These are phyloP conservation scores for Anthracocystis panici-leucophaei DNA, from an alignment of 1,284 basidiomycete species.

Conservation along the genomic window DNA sequence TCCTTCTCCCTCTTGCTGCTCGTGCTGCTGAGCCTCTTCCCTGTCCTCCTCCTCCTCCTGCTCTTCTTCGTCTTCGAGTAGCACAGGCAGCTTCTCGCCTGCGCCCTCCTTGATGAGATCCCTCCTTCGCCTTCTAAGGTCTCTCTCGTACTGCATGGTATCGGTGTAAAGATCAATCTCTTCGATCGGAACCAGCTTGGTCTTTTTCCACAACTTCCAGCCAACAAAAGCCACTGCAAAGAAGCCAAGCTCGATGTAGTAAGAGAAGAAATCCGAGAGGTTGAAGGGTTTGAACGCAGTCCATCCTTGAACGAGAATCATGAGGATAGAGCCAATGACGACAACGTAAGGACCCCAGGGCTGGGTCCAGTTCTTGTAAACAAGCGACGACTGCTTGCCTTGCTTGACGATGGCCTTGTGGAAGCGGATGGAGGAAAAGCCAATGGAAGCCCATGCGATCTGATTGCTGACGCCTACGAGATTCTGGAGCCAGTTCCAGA, in stretches of 20 bases:
- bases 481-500: constrained; percentile 75
- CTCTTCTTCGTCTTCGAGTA: constrained; percentile 42
- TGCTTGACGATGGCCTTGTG: constrained; percentile 76
- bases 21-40: constrained; percentile 8
- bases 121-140: constrained; percentile 25
- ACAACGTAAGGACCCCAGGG: constrained; percentile 63
- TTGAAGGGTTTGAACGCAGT: constrained; percentile 48
- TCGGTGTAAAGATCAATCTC: constrained; percentile 66
- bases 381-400: constrained; percentile 71
- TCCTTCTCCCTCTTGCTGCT: not conserved
- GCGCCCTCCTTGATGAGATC: constrained; percentile 25
- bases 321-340: constrained; percentile 51
- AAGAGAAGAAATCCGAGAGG: constrained; percentile 69
- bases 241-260: constrained; percentile 69
- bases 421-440: constrained; percentile 81
- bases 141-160: constrained; percentile 38
- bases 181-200: constrained; percentile 42
- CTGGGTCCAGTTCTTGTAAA: constrained; percentile 72
- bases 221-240: constrained; percentile 40
- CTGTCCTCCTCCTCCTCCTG: constrained; percentile 17
- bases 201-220: constrained; percentile 54
- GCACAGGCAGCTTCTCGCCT: constrained; percentile 25
- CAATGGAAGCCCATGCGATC: constrained; percentile 86
- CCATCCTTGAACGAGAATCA: constrained; percentile 68
- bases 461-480: constrained; percentile 78